These are phyloP conservation scores for Juncus inflexus DNA, from an alignment of 176 grass and related monocot genomes.

Conservation along the genomic window DNA sequence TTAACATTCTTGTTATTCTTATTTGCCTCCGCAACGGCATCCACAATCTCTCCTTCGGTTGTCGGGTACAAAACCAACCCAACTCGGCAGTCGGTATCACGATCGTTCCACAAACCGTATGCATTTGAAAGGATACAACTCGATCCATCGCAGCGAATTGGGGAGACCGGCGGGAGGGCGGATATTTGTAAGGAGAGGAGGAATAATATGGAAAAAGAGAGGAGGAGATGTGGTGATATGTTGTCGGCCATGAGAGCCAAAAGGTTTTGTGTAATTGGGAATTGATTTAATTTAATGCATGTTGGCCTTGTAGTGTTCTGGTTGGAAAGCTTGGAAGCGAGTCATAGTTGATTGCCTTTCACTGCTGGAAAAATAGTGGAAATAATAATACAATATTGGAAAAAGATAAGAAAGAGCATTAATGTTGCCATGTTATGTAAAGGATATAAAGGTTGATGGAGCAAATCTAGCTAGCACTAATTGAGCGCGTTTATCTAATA, in stretches of 20 bases:
- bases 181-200: not conserved
- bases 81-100: constrained; percentile 43
- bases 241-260: not conserved
- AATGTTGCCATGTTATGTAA: no score
- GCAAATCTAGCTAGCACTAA: no score
- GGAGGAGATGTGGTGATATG: not conserved
- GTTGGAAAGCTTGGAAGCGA: constrained; percentile 26
- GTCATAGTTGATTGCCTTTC: not conserved
- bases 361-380: not conserved
- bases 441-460: no score
- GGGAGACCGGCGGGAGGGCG: constrained; percentile 44
- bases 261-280: not conserved
- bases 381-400: not conserved
- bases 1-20: constrained; percentile 36
- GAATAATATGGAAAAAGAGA: not conserved
- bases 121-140: constrained; percentile 67
- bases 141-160: constrained; percentile 32
- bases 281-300: not conserved
- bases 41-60: constrained; percentile 50
- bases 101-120: constrained; percentile 70
- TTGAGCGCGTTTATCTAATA: no score
- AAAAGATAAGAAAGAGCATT: not conserved
- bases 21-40: constrained; percentile 47
- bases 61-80: constrained; percentile 44
- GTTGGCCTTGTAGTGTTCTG: not conserved